Base-by-base conservation (phyloP, 2,329 filamentous ascomycete species). In the Cladorrhinum sp. region DNA sequence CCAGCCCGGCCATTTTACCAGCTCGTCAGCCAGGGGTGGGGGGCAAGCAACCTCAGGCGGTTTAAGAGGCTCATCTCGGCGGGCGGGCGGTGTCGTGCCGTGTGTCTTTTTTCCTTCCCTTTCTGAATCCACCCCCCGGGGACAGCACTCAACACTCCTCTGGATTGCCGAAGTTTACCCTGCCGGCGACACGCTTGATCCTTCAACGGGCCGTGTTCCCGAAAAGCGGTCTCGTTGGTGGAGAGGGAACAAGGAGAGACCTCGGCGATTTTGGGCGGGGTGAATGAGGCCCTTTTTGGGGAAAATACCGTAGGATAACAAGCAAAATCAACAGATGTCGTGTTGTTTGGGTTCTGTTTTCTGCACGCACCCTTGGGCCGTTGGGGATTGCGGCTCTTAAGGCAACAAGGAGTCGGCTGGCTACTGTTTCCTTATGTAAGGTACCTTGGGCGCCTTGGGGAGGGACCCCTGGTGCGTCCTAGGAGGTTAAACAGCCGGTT, bases 41-140 rank as follows among this genome's bases (percentile, higher is more conserved):
- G 41, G 36, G 16, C 16, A 27, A 57, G 49, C 9, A 18, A 23
- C 49, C 20, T 24, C 27, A 29, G 54, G 57, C 53, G 62, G 62
- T 55, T 62, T 53, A 59, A 45, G 59, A 64, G 54, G 62, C 62
- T 64, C 57, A 53, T 63, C 57, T 61, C 50, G 63, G 61, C 54
- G 56, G 24, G 63, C 63, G 63, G 63, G 63, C 54, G 61, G 56
- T 60, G 63, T 60, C 53, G 38, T 63, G 63, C 63, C 63, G 63
- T 60, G 51, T 45, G 24, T 53, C 27, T 45, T 48, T 48, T 54
- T 32, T 38, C 50, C 24, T 41, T 29, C 29, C 23, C 24, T 51
- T 38, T 48, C 20, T 27, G 50, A 27, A 38, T 12, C 18, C 4
- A 23, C 51, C 36, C 51, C 18, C 36, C 27, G 36, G 22, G 23